Percentiles rank a stretch among this genome's conserved stretches.
Conservation (phyloP, 129 eudicot genomes). For the Solidago caesia region DNA sequence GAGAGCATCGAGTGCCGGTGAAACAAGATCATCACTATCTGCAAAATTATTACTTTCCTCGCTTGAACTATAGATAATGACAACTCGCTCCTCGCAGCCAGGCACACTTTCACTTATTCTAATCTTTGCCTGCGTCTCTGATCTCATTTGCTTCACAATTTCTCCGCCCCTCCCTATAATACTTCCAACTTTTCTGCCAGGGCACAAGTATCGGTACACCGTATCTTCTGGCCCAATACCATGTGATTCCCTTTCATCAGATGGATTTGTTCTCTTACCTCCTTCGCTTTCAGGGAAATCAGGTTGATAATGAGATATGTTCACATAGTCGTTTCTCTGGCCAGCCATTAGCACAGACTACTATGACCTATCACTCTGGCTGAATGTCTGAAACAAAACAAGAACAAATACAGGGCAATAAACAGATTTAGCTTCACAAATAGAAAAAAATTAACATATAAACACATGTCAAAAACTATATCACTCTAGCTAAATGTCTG, state of each 20-base stretch:
- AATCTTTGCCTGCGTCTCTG: slow-evolving; percentile 71
- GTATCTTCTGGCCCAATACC: slow-evolving; percentile 77
- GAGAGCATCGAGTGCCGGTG: slow-evolving; percentile 88
- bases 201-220: slow-evolving; percentile 80
- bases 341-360: slow-evolving; percentile 50
- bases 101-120: slow-evolving; percentile 78
- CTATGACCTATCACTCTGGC: slow-evolving; percentile 11
- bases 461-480: too few relatives aligned
- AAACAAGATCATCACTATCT: slow-evolving; percentile 50
- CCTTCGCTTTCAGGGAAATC: slow-evolving; percentile 55
- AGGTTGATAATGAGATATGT: slow-evolving; percentile 41
- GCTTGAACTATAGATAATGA: slow-evolving; percentile 68
- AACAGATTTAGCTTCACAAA: slow-evolving; percentile 12
- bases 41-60: slow-evolving; percentile 68
- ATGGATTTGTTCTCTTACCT: slow-evolving; percentile 53
- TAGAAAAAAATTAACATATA: not conserved
- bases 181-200: slow-evolving; percentile 76
- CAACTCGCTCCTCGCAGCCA: slow-evolving; percentile 84
- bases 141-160: slow-evolving; percentile 73
- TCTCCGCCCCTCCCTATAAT: slow-evolving; percentile 93
- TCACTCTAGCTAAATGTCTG: too few relatives aligned
- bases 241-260: slow-evolving; percentile 62
- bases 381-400: not conserved
- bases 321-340: slow-evolving; percentile 64
- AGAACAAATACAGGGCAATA: not conserved